These are phyloP conservation scores for Achlya hypogyna DNA, from an alignment of 352 stramenopile species.

Conservation along the genomic window DNA sequence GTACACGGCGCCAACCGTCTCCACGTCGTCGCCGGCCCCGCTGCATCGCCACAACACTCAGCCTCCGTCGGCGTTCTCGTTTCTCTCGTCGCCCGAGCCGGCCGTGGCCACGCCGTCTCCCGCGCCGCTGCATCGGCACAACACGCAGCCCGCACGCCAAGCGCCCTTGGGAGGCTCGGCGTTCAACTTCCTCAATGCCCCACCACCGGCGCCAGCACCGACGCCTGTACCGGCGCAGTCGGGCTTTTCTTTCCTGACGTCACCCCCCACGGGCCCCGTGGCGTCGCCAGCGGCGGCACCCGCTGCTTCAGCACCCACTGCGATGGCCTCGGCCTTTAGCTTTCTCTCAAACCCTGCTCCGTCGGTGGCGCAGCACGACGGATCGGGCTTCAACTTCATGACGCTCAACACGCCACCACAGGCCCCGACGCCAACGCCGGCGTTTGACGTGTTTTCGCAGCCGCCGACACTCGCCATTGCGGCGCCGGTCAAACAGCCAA, in stretches of 20 bases:
- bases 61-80: constrained; percentile 6
- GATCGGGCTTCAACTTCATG: constrained; percentile 14
- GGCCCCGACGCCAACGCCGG: constrained; percentile 26
- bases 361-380: not conserved
- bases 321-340: constrained; percentile 36
- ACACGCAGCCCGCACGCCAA: not conserved
- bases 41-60: not conserved
- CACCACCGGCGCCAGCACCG: constrained; percentile 4
- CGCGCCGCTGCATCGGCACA: not conserved
- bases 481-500: constrained; percentile 20
- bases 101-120: not conserved
- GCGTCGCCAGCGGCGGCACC: not conserved
- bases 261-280: not conserved
- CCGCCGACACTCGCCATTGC: constrained; percentile 25
- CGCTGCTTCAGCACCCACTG: constrained; percentile 18
- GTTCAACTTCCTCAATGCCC: constrained; percentile 30
- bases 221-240: not conserved
- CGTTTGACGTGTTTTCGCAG: constrained; percentile 51
- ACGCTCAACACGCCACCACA: constrained; percentile 21
- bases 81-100: not conserved
- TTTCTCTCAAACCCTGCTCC: constrained; percentile 30
- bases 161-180: constrained; percentile 21
- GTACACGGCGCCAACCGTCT: not conserved
- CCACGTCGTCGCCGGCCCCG: not conserved
- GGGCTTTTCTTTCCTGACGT: constrained; percentile 14